Evolutionary conservation across 1,139 yeast species (phyloP).

Genomic region (Nakaseomyces uthaithaninus): DNA sequence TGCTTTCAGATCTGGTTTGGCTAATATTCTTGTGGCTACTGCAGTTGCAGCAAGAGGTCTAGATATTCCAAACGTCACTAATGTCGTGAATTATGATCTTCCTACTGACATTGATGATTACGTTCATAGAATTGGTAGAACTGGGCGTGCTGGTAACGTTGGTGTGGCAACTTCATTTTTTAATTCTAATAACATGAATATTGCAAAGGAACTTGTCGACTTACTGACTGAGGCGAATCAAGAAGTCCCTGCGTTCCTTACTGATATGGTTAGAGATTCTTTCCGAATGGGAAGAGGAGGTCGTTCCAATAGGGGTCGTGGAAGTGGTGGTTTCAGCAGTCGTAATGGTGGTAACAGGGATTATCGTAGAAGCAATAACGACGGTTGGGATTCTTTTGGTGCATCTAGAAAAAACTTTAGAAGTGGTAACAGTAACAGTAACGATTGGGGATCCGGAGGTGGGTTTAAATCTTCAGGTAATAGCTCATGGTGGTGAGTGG

Average conservation of each 20-base stretch:
- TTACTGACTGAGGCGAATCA: conserved; percentile 91
- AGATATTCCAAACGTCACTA: conserved; percentile 96
- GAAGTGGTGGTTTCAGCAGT: conserved; percentile 8
- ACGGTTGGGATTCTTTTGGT: conserved; percentile 27
- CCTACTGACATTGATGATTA: conserved; percentile 97
- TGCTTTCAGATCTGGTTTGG: conserved; percentile 54
- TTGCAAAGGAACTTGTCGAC: conserved; percentile 79
- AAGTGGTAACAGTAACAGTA: conserved; percentile 7
- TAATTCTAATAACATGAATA: conserved; percentile 85
- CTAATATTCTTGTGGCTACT: conserved; percentile 73
- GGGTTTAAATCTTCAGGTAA: conserved; percentile 17
- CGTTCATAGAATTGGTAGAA: conserved; percentile 99
- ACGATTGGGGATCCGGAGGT: conserved; percentile 10
- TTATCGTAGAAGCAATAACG: conserved; percentile 41
- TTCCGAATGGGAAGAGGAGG: conserved; percentile 44
- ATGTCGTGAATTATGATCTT: conserved; percentile 91
- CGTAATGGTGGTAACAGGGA: conserved; percentile 39
- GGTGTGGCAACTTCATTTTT: conserved; percentile 97
- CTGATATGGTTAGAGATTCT: conserved; percentile 68
- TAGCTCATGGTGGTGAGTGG: conserved; percentile 17
- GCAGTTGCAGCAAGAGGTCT: conserved; percentile 96
- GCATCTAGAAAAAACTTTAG: conserved; percentile 28
- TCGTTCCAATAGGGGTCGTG: conserved; percentile 37
- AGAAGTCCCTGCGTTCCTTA: conserved; percentile 86
- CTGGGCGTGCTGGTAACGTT: conserved; percentile 98